These are phyloP conservation scores for Trichoderma sp. DNA, from an alignment of 2,329 filamentous ascomycete genomes.

Conservation along the genomic window DNA sequence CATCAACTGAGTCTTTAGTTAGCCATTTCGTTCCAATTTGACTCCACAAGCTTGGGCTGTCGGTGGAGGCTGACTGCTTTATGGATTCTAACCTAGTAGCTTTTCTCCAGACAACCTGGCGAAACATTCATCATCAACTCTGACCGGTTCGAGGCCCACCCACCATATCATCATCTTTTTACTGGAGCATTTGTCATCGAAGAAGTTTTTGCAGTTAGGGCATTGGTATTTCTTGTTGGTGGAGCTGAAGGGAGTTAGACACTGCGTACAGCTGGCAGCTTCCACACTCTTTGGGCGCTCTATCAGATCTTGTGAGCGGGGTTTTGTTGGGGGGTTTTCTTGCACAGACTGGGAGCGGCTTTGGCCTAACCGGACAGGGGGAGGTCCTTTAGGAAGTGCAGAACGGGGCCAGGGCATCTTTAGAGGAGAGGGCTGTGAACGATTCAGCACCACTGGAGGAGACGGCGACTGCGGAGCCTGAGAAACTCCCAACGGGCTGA, in stretches of 20 bases:
- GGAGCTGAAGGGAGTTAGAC: not conserved
- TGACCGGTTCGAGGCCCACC: not conserved
- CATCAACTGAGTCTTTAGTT: not conserved
- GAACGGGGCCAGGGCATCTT: not conserved
- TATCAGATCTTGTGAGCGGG: not conserved
- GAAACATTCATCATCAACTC: not conserved
- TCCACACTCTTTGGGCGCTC: not conserved
- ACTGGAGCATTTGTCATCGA: not conserved
- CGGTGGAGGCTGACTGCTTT: not conserved
- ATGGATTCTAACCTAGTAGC: not conserved
- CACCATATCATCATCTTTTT: not conserved
- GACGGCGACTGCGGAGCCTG: not conserved
- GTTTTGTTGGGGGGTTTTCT: not conserved
- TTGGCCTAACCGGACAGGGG: not conserved
- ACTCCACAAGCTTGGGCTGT: not conserved
- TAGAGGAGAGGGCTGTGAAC: too few species aligned
- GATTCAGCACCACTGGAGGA: not conserved
- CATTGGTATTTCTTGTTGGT: not conserved
- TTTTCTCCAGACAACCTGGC: not conserved
- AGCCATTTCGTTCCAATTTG: not conserved
- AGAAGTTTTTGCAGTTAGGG: not conserved
- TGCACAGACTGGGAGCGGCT: not conserved
- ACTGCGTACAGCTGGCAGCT: not conserved
- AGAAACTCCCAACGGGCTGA: not conserved
- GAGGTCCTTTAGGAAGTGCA: too few species aligned